Conservation (phyloP, 108 stramenopile genomes). For the Phaeodactylum tricornutum region DNA sequence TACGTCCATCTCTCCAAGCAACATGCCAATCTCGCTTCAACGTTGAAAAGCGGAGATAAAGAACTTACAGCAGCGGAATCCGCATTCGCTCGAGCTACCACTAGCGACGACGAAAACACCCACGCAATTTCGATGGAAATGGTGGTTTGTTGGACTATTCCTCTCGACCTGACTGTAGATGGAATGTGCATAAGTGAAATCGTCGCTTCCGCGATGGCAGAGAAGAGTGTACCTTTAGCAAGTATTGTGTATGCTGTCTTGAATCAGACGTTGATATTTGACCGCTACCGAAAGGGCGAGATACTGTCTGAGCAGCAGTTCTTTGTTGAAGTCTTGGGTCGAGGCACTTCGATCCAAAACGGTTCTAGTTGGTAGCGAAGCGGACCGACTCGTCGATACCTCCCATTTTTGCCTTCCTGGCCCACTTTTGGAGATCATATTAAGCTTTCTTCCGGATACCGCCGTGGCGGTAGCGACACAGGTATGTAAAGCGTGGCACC, state of each 20-base stretch:
- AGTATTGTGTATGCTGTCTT: constrained; percentile 35
- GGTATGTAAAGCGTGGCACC: constrained; percentile 38
- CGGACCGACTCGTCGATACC: background rate
- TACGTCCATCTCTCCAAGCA: constrained; percentile 11
- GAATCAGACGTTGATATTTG: constrained; percentile 27
- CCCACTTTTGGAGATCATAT: constrained; percentile 28
- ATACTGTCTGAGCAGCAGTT: constrained; percentile 8
- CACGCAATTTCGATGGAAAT: too few species aligned
- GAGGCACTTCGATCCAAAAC: constrained; percentile 1
- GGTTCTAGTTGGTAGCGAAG: background rate
- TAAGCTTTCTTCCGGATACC: constrained; percentile 31
- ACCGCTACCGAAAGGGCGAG: constrained; percentile 36
- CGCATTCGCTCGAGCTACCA: background rate
- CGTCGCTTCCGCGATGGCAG: constrained; percentile 12
- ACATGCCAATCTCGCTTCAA: background rate
- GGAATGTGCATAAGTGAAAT: constrained; percentile 2
- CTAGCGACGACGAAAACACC: too few species aligned
- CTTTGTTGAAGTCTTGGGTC: background rate
- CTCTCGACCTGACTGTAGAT: background rate
- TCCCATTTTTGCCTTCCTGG: constrained; percentile 10
- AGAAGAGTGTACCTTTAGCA: constrained; percentile 8
- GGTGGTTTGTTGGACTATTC: background rate
- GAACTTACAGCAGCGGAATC: background rate
- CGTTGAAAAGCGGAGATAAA: constrained; percentile 2
- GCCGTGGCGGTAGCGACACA: constrained; percentile 18